A percentile compares a stretch with the other conserved stretches of the same genome.
Evolutionary conservation across 2,329 filamentous ascomycete genomes (phyloP).

Genomic region (Lojkania enalia): DNA sequence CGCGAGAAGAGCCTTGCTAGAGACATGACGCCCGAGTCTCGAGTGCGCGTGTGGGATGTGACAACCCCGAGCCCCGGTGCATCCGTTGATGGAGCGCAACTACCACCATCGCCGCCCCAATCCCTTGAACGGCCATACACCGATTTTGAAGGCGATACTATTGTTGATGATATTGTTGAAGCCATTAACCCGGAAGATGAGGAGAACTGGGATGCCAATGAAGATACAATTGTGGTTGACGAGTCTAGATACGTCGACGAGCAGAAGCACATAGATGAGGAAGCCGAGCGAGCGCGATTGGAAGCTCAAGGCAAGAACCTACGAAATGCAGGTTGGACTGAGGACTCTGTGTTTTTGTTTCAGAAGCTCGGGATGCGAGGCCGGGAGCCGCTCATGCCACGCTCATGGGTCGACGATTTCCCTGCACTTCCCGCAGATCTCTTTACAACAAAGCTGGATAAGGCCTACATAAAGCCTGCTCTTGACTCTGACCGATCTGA

Average conservation of each 20-base stretch:
- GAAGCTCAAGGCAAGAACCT: slow-evolving; percentile 38
- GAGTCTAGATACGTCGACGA: slow-evolving; percentile 34
- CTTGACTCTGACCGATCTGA: no score
- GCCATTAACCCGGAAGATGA: slow-evolving; percentile 11
- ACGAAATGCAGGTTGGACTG: slow-evolving; percentile 52
- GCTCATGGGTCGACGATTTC: slow-evolving; percentile 58
- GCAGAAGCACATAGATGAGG: slow-evolving; percentile 26
- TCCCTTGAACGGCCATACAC: slow-evolving; percentile 25
- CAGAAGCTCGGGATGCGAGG: slow-evolving; percentile 59
- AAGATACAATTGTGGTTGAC: slow-evolving; percentile 41
- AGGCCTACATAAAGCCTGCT: slow-evolving; percentile 54
- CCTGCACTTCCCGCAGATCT: slow-evolving; percentile 56
- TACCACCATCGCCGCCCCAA: slow-evolving; percentile 37
- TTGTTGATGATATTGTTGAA: slow-evolving; percentile 24
- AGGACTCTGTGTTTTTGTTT: slow-evolving; percentile 57
- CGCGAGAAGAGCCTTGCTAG: neutral
- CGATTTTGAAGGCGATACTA: slow-evolving; percentile 38
- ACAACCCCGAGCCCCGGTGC: slow-evolving; percentile 22
- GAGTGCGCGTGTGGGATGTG: slow-evolving; percentile 28
- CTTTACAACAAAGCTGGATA: slow-evolving; percentile 50
- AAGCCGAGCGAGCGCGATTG: slow-evolving; percentile 28
- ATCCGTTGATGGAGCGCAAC: slow-evolving; percentile 25
- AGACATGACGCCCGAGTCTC: slow-evolving; percentile 32
- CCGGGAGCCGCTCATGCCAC: slow-evolving; percentile 59
- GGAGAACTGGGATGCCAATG: slow-evolving; percentile 40